Evolutionary conservation across 495 filamentous ascomycete genomes (phyloP).

Genomic region (Aspergillus heteromorphus): DNA sequence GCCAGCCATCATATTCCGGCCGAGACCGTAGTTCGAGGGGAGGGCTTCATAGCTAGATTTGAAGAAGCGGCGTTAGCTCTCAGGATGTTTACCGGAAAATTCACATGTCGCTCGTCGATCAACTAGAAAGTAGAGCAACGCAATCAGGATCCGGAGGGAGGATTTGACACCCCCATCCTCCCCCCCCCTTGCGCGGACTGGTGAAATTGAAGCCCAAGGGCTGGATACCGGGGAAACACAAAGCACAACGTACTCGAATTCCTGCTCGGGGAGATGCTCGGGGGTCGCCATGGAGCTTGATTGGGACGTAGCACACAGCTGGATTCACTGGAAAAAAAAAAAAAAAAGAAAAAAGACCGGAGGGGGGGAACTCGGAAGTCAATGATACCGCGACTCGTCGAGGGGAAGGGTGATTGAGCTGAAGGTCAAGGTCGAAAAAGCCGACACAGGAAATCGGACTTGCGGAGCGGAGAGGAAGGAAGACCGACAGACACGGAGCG

Average conservation of each 20-base stretch:
- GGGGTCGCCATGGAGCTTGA: slow-evolving; percentile 39
- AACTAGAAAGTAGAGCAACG: not conserved
- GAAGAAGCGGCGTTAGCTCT: slow-evolving; percentile 21
- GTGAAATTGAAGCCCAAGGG: not conserved
- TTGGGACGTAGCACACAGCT: slow-evolving; percentile 35
- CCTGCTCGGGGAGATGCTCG: slow-evolving; percentile 34
- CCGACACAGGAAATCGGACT: slow-evolving; percentile 18
- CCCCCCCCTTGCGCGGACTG: not conserved
- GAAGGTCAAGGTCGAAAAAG: slow-evolving; percentile 7
- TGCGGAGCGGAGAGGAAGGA: slow-evolving; percentile 15
- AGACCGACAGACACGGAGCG: slow-evolving; percentile 12
- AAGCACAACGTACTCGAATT: slow-evolving; percentile 42
- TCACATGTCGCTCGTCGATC: not conserved
- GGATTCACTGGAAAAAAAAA: slow-evolving; percentile 19
- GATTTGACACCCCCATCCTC: not conserved
- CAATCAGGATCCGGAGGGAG: not conserved
- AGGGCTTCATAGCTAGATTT: slow-evolving; percentile 59
- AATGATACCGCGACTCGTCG: too few species aligned
- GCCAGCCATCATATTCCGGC: slow-evolving; percentile 82
- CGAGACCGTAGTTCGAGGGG: slow-evolving; percentile 63
- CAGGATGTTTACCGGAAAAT: not conserved
- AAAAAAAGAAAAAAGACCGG: too few species aligned
- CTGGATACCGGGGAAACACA: not conserved
- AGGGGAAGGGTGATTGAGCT: slow-evolving; percentile 1
- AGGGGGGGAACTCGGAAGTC: too few species aligned